Evolutionary conservation across 371 early-diverging fungal genomes (phyloP).

Genomic region (Mortierella sp.): DNA sequence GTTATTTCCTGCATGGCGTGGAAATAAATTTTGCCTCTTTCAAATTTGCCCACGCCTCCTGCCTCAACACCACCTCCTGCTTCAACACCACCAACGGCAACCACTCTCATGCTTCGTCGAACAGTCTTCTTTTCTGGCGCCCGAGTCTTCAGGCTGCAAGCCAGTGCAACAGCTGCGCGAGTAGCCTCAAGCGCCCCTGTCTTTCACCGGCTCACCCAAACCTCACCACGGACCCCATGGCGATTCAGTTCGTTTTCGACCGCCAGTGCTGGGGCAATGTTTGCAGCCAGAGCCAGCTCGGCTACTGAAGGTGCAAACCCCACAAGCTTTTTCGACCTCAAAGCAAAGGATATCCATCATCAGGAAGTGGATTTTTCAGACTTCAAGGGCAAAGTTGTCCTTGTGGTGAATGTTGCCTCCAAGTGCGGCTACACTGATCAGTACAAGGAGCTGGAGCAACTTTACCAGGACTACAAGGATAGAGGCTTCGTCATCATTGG

Average conservation of each 20-base stretch:
- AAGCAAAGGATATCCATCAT: constrained; percentile 60
- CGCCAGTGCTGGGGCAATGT: background rate
- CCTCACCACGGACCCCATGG: background rate
- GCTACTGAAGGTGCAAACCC: background rate
- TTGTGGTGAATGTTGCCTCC: constrained; percentile 96
- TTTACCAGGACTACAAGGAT: constrained; percentile 85
- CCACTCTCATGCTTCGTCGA: background rate
- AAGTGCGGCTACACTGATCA: constrained; percentile 95
- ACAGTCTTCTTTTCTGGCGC: background rate
- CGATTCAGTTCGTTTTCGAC: background rate
- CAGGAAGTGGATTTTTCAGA: constrained; percentile 60
- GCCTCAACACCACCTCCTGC: no score
- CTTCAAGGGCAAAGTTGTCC: constrained; percentile 78
- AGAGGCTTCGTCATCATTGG: constrained; percentile 80
- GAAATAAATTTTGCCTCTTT: no score
- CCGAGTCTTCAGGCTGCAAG: background rate
- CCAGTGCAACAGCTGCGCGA: background rate
- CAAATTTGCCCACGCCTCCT: no score
- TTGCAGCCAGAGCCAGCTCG: constrained; percentile 7
- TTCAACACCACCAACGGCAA: no score
- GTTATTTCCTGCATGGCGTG: no score
- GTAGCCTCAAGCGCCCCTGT: background rate
- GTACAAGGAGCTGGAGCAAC: constrained; percentile 82
- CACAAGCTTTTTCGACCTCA: constrained; percentile 63
- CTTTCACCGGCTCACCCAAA: background rate